Percentiles rank a stretch among this genome's conserved stretches.
phyloP scores from a whole-genome alignment of 495 filamentous ascomycete genomes.

The Daldinia decipiens region DNA sequence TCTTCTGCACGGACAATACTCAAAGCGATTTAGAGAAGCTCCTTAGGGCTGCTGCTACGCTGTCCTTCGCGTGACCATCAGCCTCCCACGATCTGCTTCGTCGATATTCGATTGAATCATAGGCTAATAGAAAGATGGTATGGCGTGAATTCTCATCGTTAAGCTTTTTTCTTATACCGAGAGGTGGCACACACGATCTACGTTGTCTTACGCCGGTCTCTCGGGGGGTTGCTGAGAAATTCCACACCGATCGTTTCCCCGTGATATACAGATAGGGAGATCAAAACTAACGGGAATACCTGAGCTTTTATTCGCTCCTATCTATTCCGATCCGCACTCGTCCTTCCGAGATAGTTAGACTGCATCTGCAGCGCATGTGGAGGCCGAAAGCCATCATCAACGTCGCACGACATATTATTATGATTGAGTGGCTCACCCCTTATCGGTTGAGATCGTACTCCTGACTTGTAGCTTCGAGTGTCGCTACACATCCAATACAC shows the following conservation, averaged over 20 bases:
- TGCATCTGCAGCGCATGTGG: slow-evolving; percentile 17
- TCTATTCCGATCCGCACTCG: slow-evolving; percentile 20
- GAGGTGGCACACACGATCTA: slow-evolving; percentile 9
- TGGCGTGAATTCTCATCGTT: neutral
- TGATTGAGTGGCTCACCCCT: slow-evolving; percentile 23
- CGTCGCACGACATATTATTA: slow-evolving; percentile 36
- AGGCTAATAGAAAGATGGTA: neutral
- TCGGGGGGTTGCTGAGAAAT: slow-evolving; percentile 10
- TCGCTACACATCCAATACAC: neutral
- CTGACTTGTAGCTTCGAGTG: neutral
- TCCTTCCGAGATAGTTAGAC: slow-evolving; percentile 22
- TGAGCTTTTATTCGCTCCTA: slow-evolving; percentile 10
- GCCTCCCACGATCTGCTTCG: slow-evolving; percentile 9
- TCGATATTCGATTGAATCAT: slow-evolving; percentile 8
- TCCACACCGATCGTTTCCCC: slow-evolving; percentile 10
- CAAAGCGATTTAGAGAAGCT: slow-evolving; percentile 18
- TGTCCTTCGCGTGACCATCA: slow-evolving; percentile 17
- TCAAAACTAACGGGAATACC: slow-evolving; percentile 10
- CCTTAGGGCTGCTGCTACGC: slow-evolving; percentile 18
- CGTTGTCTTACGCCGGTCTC: slow-evolving; percentile 9
- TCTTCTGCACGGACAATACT: slow-evolving; percentile 22
- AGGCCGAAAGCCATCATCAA: slow-evolving; percentile 17
- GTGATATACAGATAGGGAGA: slow-evolving; percentile 17
- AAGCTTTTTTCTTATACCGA: neutral
- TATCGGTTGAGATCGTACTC: slow-evolving; percentile 10